These are phyloP conservation scores for Jamesozyma jinghongensis DNA, from an alignment of 805 yeast genomes.

Conservation along the genomic window DNA sequence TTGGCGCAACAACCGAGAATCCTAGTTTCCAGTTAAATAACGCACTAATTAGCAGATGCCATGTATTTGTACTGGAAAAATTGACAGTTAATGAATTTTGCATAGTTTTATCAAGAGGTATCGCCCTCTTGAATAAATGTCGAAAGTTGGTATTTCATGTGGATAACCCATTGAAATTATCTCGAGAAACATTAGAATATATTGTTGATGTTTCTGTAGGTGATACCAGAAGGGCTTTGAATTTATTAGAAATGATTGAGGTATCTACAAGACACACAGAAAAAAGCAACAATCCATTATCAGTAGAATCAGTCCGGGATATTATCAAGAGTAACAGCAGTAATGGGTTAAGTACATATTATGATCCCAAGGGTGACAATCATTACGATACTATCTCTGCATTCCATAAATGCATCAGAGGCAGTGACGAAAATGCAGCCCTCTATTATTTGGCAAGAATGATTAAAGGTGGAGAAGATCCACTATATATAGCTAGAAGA, in stretches of 20 bases:
- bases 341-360: conserved; percentile 30
- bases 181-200: conserved; percentile 52
- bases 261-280: conserved; percentile 47
- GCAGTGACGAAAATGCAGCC: conserved; percentile 84
- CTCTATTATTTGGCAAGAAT: conserved; percentile 77
- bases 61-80: conserved; percentile 59
- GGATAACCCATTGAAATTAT: conserved; percentile 37
- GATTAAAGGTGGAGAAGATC: conserved; percentile 93
- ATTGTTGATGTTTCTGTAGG: conserved; percentile 73
- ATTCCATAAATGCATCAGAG: conserved; percentile 86
- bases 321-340: conserved; percentile 43
- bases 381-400: conserved; percentile 96
- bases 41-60: conserved; percentile 78
- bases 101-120: conserved; percentile 48
- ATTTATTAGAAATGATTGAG: conserved; percentile 69
- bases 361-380: conserved; percentile 81
- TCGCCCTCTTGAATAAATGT: conserved; percentile 48
- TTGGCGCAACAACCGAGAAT: conserved; percentile 98
- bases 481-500: conserved; percentile 77
- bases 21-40: conserved; percentile 75
- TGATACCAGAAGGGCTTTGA: conserved; percentile 78
- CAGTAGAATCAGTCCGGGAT: conserved; percentile 29
- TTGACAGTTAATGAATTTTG: conserved; percentile 42
- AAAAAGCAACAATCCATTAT: conserved; percentile 14
- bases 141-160: conserved; percentile 42